A percentile compares a stretch with the other conserved stretches of the same genome.
Evolutionary conservation across 352 stramenopile species (phyloP).

Genomic region (Aphanomyces cochlioides): DNA sequence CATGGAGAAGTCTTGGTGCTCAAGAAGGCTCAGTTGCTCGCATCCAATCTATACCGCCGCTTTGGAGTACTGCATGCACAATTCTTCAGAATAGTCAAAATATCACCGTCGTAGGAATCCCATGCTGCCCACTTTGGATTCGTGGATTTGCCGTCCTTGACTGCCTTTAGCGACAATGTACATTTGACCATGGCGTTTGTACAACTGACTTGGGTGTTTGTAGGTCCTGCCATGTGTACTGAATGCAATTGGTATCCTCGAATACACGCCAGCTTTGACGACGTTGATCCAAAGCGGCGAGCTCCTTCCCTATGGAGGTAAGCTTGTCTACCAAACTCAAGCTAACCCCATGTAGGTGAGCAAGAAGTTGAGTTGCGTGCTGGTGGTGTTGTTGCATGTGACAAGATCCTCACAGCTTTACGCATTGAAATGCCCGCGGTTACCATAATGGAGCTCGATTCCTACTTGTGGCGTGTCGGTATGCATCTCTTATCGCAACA

Average conservation of each 20-base stretch:
- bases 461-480: conserved; percentile 71
- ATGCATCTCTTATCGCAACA: neutral
- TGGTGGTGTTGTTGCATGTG: conserved; percentile 56
- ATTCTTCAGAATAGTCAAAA: no score
- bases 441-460: conserved; percentile 40
- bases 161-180: conserved; percentile 67
- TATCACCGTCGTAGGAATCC: conserved; percentile 34
- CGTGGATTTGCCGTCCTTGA: conserved; percentile 57
- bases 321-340: conserved; percentile 30
- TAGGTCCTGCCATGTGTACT: conserved; percentile 73
- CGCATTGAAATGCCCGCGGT: conserved; percentile 34
- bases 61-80: conserved; percentile 45
- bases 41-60: conserved; percentile 51
- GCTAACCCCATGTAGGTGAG: neutral
- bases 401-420: conserved; percentile 57
- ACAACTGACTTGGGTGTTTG: neutral
- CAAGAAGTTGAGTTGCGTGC: conserved; percentile 67
- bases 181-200: conserved; percentile 9
- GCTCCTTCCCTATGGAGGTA: conserved; percentile 44
- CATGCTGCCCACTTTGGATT: conserved; percentile 51
- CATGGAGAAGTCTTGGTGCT: conserved; percentile 53
- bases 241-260: conserved; percentile 58
- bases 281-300: conserved; percentile 39
- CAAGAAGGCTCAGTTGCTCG: conserved; percentile 66
- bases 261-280: conserved; percentile 59